Base-by-base conservation (phyloP, 768 basidiomycete genomes). In the Lactarius indigo region DNA sequence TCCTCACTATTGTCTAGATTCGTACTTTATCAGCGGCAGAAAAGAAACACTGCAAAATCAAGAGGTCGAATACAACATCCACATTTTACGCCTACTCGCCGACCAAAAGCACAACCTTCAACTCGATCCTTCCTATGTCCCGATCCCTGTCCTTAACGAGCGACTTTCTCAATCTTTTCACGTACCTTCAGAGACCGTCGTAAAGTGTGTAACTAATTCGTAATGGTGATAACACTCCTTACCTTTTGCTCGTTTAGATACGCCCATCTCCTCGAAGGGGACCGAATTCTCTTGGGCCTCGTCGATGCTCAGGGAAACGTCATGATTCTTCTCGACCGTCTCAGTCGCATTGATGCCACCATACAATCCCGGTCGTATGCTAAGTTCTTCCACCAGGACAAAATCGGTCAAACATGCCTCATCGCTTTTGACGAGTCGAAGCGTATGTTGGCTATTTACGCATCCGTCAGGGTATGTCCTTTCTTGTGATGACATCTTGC, bases 371-470 rank as follows among this genome's bases (percentile, higher is more conserved):
- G 26, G 5, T 50, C 61, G 3, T 17, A 10, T 37, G 66, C 60
- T 7, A 64, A 71, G 61, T 55, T 37, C 0, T 72, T 87, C 26
- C 77, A 80, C 60, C 78, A 76, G 10, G 80, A 82, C 61, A 85
- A 82, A 70, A 78, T 85, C 7, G 85, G 83, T 0, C 73, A 77
- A 3, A 76, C 81, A 8, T 78, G 79, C 59, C 30, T 82, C 8
- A 56, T 87, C 10, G 78, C 86, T 0, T 85, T 80, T 63, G 85
- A 88, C 57, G 85, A 87, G 69, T 73, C 76, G 20, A 83, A 80
- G 67, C 79, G 81, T 2, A 80, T 82, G 75, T 70, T 87, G n/a
- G 80, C 81, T 0, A 64, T 87, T 0, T 81, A 83, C 63, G 76
- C 80, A 7, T 73, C 78, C 0, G 75, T 75, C 7, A 84, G 80